Base-by-base conservation (phyloP, 371 early-diverging fungal genomes). In the Mucor lusitanicus region DNA sequence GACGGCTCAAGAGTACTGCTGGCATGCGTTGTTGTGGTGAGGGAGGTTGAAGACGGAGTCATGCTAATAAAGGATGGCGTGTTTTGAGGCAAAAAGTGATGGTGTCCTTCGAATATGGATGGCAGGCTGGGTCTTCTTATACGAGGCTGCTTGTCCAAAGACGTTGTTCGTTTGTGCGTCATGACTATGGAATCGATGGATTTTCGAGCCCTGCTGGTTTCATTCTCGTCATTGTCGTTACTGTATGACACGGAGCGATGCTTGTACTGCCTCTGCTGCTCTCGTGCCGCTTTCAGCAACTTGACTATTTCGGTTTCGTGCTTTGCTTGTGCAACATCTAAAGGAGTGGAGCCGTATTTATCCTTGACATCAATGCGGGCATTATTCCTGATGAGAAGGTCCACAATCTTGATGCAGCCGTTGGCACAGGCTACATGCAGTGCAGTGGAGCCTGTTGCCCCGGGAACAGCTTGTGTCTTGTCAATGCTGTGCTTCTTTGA, bases 401-500 rank as follows among this genome's bases (percentile, higher is more conserved):
- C 89, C 0, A 87, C 87, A 27, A 85, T 83, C 42, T 76, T 77
- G 2, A 75, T 64, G 66, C 87, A 88, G 0, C 89, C 88, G 65
- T 90, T 90, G 3, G 91, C 91, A 56, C 89, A 88, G 5, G 91
- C 92, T 72, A 90, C 89, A 69, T 92, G 92, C 35, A 92, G 72
- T 12, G 92, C 89, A 2, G 92, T 91, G 21, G 90, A 89, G 17
- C 91, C 91, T 61, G 83, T 87, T 21, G 74, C 74, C 1, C 71
- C 68, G 28, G 50, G 61, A 6, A 70, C 68, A 12, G 74, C 74
- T 56, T 74, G 67, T 0, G 68, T 50, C 37, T 74, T 74, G 48
- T 74, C 71, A 5, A 42, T 44, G n/a, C 74, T 70, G 17, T 71
- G 62, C 23, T 74, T 74, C 39, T 70, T 70, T 13, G 74, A 64